These are phyloP conservation scores for Ceratobasidium sp. DNA, from an alignment of 1,284 basidiomycete genomes.

Conservation along the genomic window DNA sequence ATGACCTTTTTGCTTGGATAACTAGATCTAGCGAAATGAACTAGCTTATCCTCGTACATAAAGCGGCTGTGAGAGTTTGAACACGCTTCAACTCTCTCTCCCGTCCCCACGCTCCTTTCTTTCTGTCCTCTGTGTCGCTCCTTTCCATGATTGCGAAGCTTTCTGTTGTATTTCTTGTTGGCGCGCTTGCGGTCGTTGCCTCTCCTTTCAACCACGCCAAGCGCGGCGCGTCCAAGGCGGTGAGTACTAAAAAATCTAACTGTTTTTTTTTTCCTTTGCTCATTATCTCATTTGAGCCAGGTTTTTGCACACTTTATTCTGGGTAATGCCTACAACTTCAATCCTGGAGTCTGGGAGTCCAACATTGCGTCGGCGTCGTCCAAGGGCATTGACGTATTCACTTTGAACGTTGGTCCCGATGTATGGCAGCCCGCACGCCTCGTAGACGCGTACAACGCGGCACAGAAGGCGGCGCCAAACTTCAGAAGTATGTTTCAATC, in stretches of 20 bases:
- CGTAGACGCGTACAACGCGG: slow-evolving; percentile 58
- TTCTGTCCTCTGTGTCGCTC: not conserved
- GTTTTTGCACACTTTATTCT: too few relatives aligned
- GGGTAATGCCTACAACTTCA: slow-evolving; percentile 56
- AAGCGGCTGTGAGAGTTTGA: too few relatives aligned
- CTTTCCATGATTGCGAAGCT: slow-evolving; percentile 3
- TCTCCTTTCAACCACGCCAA: not conserved
- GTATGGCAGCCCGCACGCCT: slow-evolving; percentile 57
- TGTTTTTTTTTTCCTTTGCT: not conserved
- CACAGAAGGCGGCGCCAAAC: slow-evolving; percentile 52
- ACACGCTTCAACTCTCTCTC: too few relatives aligned
- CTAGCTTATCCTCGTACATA: too few relatives aligned
- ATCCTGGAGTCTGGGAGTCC: slow-evolving; percentile 55
- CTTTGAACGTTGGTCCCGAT: slow-evolving; percentile 60
- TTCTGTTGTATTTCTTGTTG: not conserved
- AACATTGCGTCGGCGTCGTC: slow-evolving; percentile 59
- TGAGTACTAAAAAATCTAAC: not conserved
- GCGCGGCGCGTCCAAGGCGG: slow-evolving; percentile 9
- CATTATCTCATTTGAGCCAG: not conserved
- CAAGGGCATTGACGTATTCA: slow-evolving; percentile 62
- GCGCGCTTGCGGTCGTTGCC: not conserved
- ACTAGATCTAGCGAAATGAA: too few relatives aligned
- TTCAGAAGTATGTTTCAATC: slow-evolving; percentile 59
- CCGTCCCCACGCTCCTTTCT: not conserved
- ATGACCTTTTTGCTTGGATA: too few relatives aligned